A percentile compares a stretch with the other conserved stretches of the same genome.
phyloP scores from a whole-genome alignment of 2,329 filamentous ascomycete species.

The Cladosporium sp. region DNA sequence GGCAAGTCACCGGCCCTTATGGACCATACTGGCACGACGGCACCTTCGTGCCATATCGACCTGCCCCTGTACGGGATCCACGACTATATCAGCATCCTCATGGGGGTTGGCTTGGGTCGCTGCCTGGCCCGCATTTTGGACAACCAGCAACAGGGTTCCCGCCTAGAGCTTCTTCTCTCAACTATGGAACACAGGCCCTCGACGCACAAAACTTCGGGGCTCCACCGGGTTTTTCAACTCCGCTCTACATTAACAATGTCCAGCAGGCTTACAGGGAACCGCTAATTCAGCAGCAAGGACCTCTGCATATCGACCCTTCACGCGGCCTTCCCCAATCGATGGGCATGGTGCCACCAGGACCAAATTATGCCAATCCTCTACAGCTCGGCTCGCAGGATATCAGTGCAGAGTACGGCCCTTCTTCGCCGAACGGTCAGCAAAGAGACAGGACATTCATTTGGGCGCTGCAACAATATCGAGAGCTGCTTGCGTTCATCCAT shows the following conservation, averaged over 20 bases:
- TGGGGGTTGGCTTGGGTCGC: slow-evolving; percentile 9
- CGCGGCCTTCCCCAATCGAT: not conserved
- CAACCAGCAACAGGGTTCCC: slow-evolving; percentile 1
- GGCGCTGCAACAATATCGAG: slow-evolving; percentile 43
- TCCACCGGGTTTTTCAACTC: not conserved
- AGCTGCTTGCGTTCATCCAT: slow-evolving; percentile 43
- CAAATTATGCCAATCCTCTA: not conserved
- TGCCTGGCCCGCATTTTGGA: not conserved
- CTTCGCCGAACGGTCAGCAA: slow-evolving; percentile 37
- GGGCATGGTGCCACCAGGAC: not conserved
- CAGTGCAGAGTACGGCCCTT: slow-evolving; percentile 32
- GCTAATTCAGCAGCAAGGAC: not conserved
- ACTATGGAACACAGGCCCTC: slow-evolving; percentile 1
- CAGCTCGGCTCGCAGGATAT: slow-evolving; percentile 1
- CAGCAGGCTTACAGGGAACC: not conserved
- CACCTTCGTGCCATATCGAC: slow-evolving; percentile 54
- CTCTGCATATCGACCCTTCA: not conserved
- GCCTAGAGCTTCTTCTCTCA: not conserved
- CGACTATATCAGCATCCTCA: slow-evolving; percentile 34
- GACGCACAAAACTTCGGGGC: slow-evolving; percentile 1
- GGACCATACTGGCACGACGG: slow-evolving; percentile 60
- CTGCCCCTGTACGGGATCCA: slow-evolving; percentile 51
- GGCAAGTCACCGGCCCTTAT: slow-evolving; percentile 49
- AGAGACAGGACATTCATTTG: slow-evolving; percentile 42
- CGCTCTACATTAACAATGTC: not conserved